Evolutionary conservation across 1,284 basidiomycete genomes (phyloP).

Genomic region (Ustilago hordei): DNA sequence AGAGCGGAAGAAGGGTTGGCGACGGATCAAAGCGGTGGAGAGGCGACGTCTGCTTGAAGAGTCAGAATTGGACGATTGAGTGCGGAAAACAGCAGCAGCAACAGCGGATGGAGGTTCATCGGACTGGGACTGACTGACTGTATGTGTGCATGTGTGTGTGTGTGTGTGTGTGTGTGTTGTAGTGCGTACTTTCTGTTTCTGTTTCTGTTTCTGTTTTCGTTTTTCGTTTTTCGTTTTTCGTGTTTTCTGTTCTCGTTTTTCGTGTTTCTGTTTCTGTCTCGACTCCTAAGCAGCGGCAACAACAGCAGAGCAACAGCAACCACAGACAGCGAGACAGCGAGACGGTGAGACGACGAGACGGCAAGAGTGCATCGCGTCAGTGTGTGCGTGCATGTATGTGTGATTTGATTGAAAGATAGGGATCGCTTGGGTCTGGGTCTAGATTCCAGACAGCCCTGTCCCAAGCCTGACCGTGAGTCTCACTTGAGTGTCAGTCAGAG

Average conservation of each 20-base stretch:
- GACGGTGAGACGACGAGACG: not conserved
- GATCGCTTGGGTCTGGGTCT: no score
- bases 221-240: not conserved
- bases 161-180: not conserved
- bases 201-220: not conserved
- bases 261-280: not conserved
- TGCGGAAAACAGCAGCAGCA: not conserved
- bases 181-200: conserved; percentile 1
- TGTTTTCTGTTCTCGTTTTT: not conserved
- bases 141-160: not conserved
- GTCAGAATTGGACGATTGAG: not conserved
- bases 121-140: conserved; percentile 15
- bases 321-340: no score
- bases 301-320: no score
- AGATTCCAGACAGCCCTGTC: no score
- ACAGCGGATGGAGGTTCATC: conserved; percentile 21
- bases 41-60: not conserved
- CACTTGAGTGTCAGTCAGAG: not conserved
- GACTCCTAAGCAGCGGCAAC: conserved; percentile 1
- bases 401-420: no score
- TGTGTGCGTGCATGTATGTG: not conserved
- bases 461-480: not conserved
- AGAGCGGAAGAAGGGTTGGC: not conserved
- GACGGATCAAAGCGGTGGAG: conserved; percentile 2
- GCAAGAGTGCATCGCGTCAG: conserved; percentile 3